Evolutionary conservation across 257 asterid genomes (phyloP).

Genomic region (Penstemon newberryi): DNA sequence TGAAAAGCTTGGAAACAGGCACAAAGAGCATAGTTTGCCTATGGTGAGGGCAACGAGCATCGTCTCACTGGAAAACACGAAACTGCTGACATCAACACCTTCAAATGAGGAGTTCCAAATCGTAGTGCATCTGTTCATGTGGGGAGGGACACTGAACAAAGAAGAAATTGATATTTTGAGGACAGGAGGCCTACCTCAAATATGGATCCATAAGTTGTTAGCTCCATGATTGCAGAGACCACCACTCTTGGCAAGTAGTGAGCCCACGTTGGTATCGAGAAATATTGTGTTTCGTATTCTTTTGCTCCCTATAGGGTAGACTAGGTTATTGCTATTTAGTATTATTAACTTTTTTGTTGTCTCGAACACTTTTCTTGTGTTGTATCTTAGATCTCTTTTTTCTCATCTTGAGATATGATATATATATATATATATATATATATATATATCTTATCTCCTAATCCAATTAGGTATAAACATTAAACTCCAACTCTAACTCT

Average conservation of each 20-base stretch:
- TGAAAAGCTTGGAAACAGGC: conserved; percentile 65
- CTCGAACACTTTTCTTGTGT: too few species aligned
- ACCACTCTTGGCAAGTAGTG: conserved; percentile 58
- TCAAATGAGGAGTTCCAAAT: conserved; percentile 90
- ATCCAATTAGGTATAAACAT: too few species aligned
- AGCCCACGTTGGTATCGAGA: not conserved
- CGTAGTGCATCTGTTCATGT: conserved; percentile 85
- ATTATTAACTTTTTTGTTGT: too few species aligned
- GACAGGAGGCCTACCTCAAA: conserved; percentile 90
- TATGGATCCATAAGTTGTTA: conserved; percentile 87
- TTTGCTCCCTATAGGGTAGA: too few species aligned
- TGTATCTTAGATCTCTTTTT: too few species aligned
- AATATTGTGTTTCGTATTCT: too few species aligned
- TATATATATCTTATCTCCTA: too few species aligned
- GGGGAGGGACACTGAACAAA: conserved; percentile 84
- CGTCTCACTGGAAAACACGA: conserved; percentile 91
- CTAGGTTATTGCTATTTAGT: too few species aligned
- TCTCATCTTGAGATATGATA: too few species aligned
- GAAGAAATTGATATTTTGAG: conserved; percentile 90
- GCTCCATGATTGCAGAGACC: conserved; percentile 89
- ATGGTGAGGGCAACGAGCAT: conserved; percentile 90
- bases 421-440: too few species aligned
- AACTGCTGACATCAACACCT: conserved; percentile 67
- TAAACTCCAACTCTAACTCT: too few species aligned
- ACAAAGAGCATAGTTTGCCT: conserved; percentile 85